Conservation (phyloP, 768 basidiomycete species). For the Gymnopilus dilepis region DNA sequence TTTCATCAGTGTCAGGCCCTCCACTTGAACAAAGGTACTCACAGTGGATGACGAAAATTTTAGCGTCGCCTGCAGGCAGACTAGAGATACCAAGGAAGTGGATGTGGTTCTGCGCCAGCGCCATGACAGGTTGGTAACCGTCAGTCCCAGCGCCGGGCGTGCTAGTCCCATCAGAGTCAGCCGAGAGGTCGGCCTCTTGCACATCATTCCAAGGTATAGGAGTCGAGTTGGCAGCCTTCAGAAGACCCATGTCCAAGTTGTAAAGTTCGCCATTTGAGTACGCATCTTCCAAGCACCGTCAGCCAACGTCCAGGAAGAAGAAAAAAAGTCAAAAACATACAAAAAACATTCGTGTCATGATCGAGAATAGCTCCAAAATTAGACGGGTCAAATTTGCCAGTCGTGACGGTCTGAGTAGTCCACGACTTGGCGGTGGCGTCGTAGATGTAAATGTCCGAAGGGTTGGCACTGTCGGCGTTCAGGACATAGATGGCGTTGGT, state of each 20-base stretch:
- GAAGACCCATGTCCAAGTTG: constrained; percentile 69
- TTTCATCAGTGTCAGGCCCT: background rate
- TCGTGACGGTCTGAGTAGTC: constrained; percentile 70
- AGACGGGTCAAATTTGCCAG: constrained; percentile 62
- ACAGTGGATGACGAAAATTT: constrained; percentile 92
- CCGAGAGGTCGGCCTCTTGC: constrained; percentile 54
- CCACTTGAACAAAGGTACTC: constrained; percentile 30
- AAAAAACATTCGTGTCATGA: constrained; percentile 94
- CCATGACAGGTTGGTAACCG: constrained; percentile 75
- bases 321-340: constrained; percentile 41
- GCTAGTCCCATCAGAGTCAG: constrained; percentile 18
- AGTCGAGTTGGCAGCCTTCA: constrained; percentile 63
- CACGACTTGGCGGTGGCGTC: constrained; percentile 74
- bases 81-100: constrained; percentile 80
- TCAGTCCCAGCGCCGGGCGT: constrained; percentile 37
- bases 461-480: constrained; percentile 73
- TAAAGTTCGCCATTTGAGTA: constrained; percentile 69
- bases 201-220: constrained; percentile 70
- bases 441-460: constrained; percentile 80
- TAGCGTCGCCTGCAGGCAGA: constrained; percentile 67
- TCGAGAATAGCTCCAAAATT: constrained; percentile 81
- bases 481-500: constrained; percentile 86
- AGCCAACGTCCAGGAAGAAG: background rate
- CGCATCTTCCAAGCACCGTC: constrained; percentile 53
- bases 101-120: constrained; percentile 85